A percentile compares a stretch with the other conserved stretches of the same genome.
phyloP scores from a whole-genome alignment of 345 rosid genomes.

The Dimocarpus longan region DNA sequence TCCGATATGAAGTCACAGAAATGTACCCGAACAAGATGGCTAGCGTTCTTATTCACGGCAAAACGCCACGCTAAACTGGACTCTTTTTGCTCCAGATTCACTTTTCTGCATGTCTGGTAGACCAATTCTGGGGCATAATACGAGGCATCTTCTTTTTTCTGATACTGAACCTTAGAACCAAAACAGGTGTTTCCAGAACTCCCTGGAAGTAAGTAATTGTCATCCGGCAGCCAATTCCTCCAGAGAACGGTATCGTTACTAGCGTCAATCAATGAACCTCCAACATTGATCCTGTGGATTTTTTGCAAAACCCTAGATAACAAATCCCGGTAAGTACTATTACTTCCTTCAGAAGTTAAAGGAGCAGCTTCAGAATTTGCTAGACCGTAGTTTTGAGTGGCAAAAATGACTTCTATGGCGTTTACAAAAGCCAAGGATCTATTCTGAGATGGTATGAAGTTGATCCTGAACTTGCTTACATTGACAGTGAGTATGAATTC shows the following conservation, averaged over 20 bases:
- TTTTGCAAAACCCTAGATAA: slow-evolving; percentile 32
- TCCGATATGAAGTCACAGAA: slow-evolving; percentile 45
- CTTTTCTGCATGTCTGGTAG: slow-evolving; percentile 44
- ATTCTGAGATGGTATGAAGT: slow-evolving; percentile 18
- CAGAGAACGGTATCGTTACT: slow-evolving; percentile 31
- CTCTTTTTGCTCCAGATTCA: not conserved
- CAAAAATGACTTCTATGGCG: slow-evolving; percentile 64
- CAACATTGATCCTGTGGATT: slow-evolving; percentile 47
- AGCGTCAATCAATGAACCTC: slow-evolving; percentile 37
- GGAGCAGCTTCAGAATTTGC: slow-evolving; percentile 5
- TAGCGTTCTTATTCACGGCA: slow-evolving; percentile 38
- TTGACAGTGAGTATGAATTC: slow-evolving; percentile 27
- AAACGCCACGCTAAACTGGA: slow-evolving; percentile 53
- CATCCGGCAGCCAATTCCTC: slow-evolving; percentile 52
- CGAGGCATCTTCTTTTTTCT: not conserved
- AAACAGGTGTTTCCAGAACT: not conserved
- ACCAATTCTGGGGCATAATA: slow-evolving; percentile 45
- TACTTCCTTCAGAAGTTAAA: not conserved
- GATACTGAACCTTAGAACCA: slow-evolving; percentile 3
- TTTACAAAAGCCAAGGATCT: slow-evolving; percentile 57
- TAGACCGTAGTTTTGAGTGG: slow-evolving; percentile 26
- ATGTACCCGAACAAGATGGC: slow-evolving; percentile 51
- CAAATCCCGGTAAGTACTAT: not conserved
- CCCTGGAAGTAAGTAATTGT: not conserved
- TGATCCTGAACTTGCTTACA: slow-evolving; percentile 5